Percentiles rank a stretch among this genome's conserved stretches.
Evolutionary conservation across 1,284 basidiomycete genomes (phyloP).

Genomic region (Ganoderma resinaceum): DNA sequence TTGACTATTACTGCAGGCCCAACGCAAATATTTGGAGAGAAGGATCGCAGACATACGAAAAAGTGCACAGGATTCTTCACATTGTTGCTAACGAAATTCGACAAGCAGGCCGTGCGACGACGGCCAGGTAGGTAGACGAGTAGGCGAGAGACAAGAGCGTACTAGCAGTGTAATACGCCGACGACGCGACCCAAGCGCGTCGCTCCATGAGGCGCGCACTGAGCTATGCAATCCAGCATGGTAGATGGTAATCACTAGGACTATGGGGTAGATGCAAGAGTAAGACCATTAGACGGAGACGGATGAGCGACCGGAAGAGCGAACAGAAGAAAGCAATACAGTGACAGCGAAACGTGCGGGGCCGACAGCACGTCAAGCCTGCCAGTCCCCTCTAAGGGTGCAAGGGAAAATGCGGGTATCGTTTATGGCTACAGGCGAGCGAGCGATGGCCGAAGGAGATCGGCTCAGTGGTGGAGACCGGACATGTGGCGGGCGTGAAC

Average conservation of each 20-base stretch:
- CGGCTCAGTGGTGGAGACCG: conserved; percentile 24
- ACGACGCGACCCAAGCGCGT: conserved; percentile 6
- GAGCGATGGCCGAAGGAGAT: neutral
- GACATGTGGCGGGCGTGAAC: conserved; percentile 26
- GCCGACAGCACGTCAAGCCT: conserved; percentile 27
- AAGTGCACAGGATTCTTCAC: conserved; percentile 4
- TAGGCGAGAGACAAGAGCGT: neutral
- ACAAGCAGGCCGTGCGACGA: neutral
- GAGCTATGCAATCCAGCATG: conserved; percentile 7
- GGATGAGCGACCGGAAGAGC: neutral
- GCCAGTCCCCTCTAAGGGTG: conserved; percentile 14
- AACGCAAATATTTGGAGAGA: too few relatives aligned
- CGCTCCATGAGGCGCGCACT: conserved; percentile 12
- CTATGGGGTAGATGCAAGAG: neutral
- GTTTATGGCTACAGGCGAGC: conserved; percentile 12
- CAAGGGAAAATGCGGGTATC: conserved; percentile 24
- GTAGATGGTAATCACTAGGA: neutral
- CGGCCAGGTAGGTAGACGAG: neutral
- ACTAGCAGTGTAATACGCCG: conserved; percentile 5
- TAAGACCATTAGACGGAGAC: neutral
- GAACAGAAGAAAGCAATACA: neutral
- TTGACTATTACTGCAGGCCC: too few relatives aligned
- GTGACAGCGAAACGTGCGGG: conserved; percentile 1
- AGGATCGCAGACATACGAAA: neutral
- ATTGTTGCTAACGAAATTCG: conserved; percentile 3